A percentile compares a stretch with the other conserved stretches of the same genome.
Conservation (phyloP, 1,284 basidiomycete species). For the Apiotrichum akiyoshidainum region DNA sequence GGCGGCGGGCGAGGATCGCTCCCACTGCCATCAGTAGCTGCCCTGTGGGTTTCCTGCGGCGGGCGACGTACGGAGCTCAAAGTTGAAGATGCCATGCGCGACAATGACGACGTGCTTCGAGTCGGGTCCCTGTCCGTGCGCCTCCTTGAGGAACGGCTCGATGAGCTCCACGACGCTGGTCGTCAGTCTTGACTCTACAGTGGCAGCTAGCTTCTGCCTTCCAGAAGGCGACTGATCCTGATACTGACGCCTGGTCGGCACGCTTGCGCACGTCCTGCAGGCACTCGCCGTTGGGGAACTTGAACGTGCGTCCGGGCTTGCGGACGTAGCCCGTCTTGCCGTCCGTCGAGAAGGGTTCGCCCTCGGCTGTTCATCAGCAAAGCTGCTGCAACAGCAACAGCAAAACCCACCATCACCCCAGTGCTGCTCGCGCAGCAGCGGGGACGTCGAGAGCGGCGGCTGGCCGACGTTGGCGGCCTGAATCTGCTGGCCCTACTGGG, state of each 20-base stretch:
- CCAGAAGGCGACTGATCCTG: too few relatives aligned
- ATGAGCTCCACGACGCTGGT: slow-evolving; percentile 42
- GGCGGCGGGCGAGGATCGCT: slow-evolving; percentile 40
- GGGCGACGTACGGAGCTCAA: slow-evolving; percentile 40
- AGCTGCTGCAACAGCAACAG: too few relatives aligned
- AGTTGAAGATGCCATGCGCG: slow-evolving; percentile 52
- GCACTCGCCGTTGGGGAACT: slow-evolving; percentile 45
- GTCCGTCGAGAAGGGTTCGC: slow-evolving; percentile 38
- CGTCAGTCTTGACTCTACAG: background rate
- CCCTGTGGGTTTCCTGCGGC: slow-evolving; percentile 7
- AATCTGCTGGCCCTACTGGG: slow-evolving; percentile 46
- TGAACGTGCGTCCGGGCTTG: slow-evolving; percentile 38
- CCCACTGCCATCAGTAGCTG: background rate
- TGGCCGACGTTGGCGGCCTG: slow-evolving; percentile 36
- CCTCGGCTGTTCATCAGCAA: slow-evolving; percentile 27
- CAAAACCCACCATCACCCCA: slow-evolving; percentile 39
- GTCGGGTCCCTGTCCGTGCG: slow-evolving; percentile 24
- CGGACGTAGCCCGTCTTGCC: slow-evolving; percentile 35
- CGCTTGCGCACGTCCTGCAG: slow-evolving; percentile 47
- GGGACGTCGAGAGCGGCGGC: slow-evolving; percentile 38
- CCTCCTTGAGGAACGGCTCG: slow-evolving; percentile 38
- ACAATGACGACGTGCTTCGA: slow-evolving; percentile 44
- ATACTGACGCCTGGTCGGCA: slow-evolving; percentile 47
- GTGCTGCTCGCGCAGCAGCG: slow-evolving; percentile 47
- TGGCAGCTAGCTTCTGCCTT: too few relatives aligned